Base-by-base conservation (phyloP, 202 grass and related monocot species). In the Panicum hallii region DNA sequence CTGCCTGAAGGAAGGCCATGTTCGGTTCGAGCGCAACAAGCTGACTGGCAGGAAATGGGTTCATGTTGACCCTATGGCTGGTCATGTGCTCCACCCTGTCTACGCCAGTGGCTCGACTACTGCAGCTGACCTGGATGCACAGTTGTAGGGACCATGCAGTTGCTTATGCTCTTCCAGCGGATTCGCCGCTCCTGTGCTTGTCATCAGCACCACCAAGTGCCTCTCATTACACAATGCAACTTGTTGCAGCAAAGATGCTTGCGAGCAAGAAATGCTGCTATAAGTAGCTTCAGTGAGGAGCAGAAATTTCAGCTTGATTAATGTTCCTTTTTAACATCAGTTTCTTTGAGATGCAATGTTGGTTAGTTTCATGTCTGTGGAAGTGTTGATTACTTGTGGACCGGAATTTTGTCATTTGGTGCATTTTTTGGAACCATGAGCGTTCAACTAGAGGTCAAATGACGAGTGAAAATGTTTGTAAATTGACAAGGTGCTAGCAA, bases 11-110 rank as follows among this genome's bases (percentile, higher is more conserved):
- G 93, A 95, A 84, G 95, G 95, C 45, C 61, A 95, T 7, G 93
- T 98, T 6, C 88, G 87, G 16, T 95, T 98, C 4, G 93, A 98
- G 72, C 72, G 77, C 77, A 89, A 95, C 81, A 98, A 98, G 62
- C 83, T 95, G 32, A 90, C 76, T 43, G 89, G 93, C 53, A 84
- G 95, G 72, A 98, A 95, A 58, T 92, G 93, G 95, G 88, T 94
- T 42, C 95, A 98, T 80, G 91, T 98, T 16, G 88, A 98, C 30
- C 91, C 95, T 5, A 52, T 43, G 5, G 86, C 89, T 9, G 95
- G 89, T 26, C 89, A 98, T 85, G 56, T 71, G 70, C 87, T 95
- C 48, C 95, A 94, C 80, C 95, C 93, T 48, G 66, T 89, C 38
- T 98, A 98, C 14, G 36, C 79, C 54, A 82, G 45, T 76, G 74